Evolutionary conservation across 2,329 filamentous ascomycete genomes (phyloP).

Genomic region (Fusarium sp.): DNA sequence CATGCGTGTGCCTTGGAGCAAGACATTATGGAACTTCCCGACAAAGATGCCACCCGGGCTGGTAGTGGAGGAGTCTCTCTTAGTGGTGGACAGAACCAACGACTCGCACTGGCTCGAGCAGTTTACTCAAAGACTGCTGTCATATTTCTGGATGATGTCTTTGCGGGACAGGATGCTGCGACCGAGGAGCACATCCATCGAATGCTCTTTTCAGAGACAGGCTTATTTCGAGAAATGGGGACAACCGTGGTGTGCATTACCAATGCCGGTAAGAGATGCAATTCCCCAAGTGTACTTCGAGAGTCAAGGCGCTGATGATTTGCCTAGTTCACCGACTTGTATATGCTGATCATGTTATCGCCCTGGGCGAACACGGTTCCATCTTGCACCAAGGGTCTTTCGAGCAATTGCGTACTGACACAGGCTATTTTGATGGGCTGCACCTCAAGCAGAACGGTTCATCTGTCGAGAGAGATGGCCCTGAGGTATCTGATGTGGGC

Average conservation of each 20-base stretch:
- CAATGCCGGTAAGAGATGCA: constrained; percentile 12
- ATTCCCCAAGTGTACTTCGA: neutral
- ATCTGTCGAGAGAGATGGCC: neutral
- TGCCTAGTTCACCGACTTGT: constrained; percentile 12
- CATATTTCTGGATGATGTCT: constrained; percentile 53
- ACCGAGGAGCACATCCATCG: constrained; percentile 29
- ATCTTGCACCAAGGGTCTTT: constrained; percentile 30
- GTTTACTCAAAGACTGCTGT: constrained; percentile 44
- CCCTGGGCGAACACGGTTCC: constrained; percentile 16
- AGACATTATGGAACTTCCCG: constrained; percentile 15
- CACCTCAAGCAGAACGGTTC: constrained; percentile 15
- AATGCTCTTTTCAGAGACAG: constrained; percentile 10
- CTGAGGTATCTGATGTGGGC: neutral
- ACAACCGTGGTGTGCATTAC: constrained; percentile 22
- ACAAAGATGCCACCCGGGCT: constrained; percentile 38
- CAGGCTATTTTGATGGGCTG: constrained; percentile 21
- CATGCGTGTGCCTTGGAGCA: constrained; percentile 20
- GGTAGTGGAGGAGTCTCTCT: constrained; percentile 54
- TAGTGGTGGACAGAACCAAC: constrained; percentile 55
- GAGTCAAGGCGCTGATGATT: neutral
- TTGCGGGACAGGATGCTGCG: constrained; percentile 45
- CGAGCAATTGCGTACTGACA: constrained; percentile 18
- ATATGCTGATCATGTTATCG: constrained; percentile 17
- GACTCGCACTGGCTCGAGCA: constrained; percentile 47
- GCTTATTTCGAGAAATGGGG: constrained; percentile 4